Percentiles rank a stretch among this genome's conserved stretches.
phyloP scores from a whole-genome alignment of 768 basidiomycete species.

The Mycena floridula region DNA sequence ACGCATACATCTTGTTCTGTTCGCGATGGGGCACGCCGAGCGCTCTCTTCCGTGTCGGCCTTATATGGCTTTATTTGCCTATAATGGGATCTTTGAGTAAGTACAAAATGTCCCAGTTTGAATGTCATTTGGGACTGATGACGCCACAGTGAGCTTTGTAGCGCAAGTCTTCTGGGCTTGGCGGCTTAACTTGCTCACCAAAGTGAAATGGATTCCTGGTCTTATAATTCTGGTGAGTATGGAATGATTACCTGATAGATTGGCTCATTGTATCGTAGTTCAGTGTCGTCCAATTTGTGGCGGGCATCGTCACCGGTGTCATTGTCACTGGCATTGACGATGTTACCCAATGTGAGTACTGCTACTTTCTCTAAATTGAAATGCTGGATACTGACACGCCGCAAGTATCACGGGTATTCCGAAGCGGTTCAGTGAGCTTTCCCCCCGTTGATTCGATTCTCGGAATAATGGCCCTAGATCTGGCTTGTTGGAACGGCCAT shows the following conservation, averaged over 20 bases:
- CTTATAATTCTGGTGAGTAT: slow-evolving; percentile 3
- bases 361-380: neutral
- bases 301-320: slow-evolving; percentile 10
- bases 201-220: slow-evolving; percentile 4
- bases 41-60: slow-evolving; percentile 15
- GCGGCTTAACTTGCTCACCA: slow-evolving; percentile 11
- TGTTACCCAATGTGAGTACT: neutral
- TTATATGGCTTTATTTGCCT: slow-evolving; percentile 24
- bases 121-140: neutral
- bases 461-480: slow-evolving; percentile 2
- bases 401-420: too few species aligned
- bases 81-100: slow-evolving; percentile 12
- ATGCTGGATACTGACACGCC: too few species aligned
- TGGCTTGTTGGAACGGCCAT: slow-evolving; percentile 16
- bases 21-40: slow-evolving; percentile 18
- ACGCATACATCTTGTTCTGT: slow-evolving; percentile 21
- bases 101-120: neutral
- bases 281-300: slow-evolving; percentile 6
- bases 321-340: slow-evolving; percentile 6
- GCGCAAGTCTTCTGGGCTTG: slow-evolving; percentile 8
- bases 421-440: neutral
- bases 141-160: slow-evolving; percentile 2
- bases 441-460: neutral
- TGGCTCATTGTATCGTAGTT: slow-evolving; percentile 4
- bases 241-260: neutral